Evolutionary conservation across 2,329 filamentous ascomycete genomes (phyloP).

Genomic region (Juglanconis sp.): DNA sequence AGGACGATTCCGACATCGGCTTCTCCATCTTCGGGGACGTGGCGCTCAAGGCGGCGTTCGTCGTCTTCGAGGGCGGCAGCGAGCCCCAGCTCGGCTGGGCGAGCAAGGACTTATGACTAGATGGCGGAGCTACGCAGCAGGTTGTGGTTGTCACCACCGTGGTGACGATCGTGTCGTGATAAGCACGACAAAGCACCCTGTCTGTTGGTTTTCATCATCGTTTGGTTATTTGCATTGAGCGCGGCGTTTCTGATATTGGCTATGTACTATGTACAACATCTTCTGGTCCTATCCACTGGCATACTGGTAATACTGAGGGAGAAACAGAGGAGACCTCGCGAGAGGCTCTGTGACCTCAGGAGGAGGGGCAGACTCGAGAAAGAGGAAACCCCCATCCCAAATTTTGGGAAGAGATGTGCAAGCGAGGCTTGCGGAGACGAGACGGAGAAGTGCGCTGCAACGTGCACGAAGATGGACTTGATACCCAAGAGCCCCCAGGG

Average conservation of each 20-base stretch:
- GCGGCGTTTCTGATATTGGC: not conserved
- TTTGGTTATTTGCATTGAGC: not conserved
- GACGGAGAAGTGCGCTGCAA: not conserved
- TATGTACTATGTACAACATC: not conserved
- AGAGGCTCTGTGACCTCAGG: not conserved
- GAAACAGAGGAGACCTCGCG: not conserved
- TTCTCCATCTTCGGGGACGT: slow-evolving; percentile 31
- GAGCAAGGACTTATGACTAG: slow-evolving; percentile 22
- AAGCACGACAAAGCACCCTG: not conserved
- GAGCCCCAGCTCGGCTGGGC: slow-evolving; percentile 39
- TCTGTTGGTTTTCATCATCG: not conserved
- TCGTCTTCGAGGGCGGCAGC: slow-evolving; percentile 33
- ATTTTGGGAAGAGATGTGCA: not conserved
- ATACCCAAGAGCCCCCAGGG: not conserved
- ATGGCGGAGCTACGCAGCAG: slow-evolving; percentile 8
- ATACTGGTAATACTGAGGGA: not conserved
- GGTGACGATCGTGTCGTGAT: slow-evolving; percentile 1
- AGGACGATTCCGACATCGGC: slow-evolving; percentile 25
- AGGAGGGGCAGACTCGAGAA: not conserved
- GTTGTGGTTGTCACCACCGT: slow-evolving; percentile 12
- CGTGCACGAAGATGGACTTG: not conserved
- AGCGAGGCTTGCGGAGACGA: not conserved
- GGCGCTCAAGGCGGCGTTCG: slow-evolving; percentile 30
- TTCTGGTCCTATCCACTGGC: not conserved
- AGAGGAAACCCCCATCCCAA: not conserved